Evolutionary conservation across 2,329 filamentous ascomycete species (phyloP), one percentile per base, ranked within the genome.

Genomic region (Cladobotryum protrusum): DNA sequence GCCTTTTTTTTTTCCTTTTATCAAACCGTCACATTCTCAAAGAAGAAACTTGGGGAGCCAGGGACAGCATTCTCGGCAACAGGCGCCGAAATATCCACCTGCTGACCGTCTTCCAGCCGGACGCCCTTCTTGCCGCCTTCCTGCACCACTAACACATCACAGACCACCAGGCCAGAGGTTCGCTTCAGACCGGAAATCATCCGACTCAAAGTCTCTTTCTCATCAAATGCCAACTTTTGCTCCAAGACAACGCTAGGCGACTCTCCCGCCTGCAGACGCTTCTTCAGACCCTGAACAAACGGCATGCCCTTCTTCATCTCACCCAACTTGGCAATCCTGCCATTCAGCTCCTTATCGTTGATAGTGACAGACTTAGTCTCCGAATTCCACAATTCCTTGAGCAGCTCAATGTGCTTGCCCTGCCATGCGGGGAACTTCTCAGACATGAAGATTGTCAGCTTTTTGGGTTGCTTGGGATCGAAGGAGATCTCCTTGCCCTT

Each of bases 261-360:
- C 69, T 92, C 82, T 54, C 87, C 86, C 45, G 77, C 76, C 50
- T 89, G 76, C 49, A 99, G 79, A 47, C 88, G 82, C 68, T 81
- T 87, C 84, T 96, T 96, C 53, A 97, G 74, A 6, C 68, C 72
- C 72, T 97, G 91, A 45, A 96, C 85, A 63, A 96, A 97, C 0
- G 93, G 93, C 92, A 97, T 97, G 2, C 90, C 92, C 73, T 95
- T 93, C 82, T 97, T 99, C 79, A 90, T 89, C 71, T 95, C 88
- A 40, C 83, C 83, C 63, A 89, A 77, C 75, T 95, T 95, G 59
- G 82, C 83, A 51, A 96, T 85, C 63, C 83, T 80, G 57, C 82
- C 83, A 61, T 83, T 87, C 43, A 96, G 74, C 50, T 81, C 82
- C 74, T 95, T 95, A 66, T 95, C 88, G 63, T 95, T 85, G 56